Evolutionary conservation across 148 eudicot genomes (phyloP), one percentile per base, ranked within the genome.

Genomic region (Vaccinium myrtillus): DNA sequence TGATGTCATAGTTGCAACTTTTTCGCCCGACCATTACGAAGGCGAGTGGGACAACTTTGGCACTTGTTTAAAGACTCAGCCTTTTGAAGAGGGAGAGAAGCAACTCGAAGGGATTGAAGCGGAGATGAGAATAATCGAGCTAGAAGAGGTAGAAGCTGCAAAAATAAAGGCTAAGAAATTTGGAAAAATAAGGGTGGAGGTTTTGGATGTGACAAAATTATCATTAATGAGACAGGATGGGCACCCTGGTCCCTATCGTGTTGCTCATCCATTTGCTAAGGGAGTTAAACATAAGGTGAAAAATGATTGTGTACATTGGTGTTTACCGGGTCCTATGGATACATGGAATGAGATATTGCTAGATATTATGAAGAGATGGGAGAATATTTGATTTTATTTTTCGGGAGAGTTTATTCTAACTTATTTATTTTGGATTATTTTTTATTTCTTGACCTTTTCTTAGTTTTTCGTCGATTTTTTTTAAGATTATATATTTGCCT

Each of bases 231-330:
- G 98, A 83, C 97, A 95, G 6, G 99, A 96, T 83, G 97, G 95
- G 21, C 99, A 96, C 39, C 99, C 99, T 5, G 99, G 98, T 8
- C 97, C 98, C 18, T 96, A 95, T 81, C 92, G 95, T 94, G 78
- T 93, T 58, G 89, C 96, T 4, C 85, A 82, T 85, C 99, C 99
- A 19, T 96, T 96, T 89, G 94, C 95, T 0, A 90, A 93, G 82
- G 99, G 98, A 63, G 85, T 93, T 30, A 32, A 75, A 14, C 95
- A 93, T 23, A 86, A 89, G 3, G 93, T 96, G n/a, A 98, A 92
- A 49, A 94, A 96, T 79, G 99, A 96, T 51, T 96, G 99, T 76
- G 94, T 94, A 67, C 99, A 96, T 88, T 96, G 98, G 98, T 96
- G 99, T 82, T 80, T 96, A 55, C 99, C 97, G 0, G 99, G 99